A percentile compares a stretch with the other conserved stretches of the same genome.
phyloP scores from a whole-genome alignment of 305 asterid species.

The Solanum hybrid region DNA sequence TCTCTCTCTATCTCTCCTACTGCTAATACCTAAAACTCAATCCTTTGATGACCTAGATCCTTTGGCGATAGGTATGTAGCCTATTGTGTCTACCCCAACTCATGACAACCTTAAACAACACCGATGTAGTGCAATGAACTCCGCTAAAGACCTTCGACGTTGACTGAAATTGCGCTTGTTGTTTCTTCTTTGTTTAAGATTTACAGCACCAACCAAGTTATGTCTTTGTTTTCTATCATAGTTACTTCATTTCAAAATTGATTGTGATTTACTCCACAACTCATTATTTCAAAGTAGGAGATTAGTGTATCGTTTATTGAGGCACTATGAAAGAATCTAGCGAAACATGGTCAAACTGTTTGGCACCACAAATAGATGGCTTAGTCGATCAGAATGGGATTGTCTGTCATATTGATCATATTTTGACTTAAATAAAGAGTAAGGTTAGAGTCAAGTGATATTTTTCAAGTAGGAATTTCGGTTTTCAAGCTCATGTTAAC shows the following conservation, averaged over 20 bases:
- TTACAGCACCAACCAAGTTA: not conserved
- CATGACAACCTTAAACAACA: not conserved
- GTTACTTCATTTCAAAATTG: not conserved
- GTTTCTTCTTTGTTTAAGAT: not conserved
- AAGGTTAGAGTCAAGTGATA: not conserved
- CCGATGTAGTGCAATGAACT: not conserved
- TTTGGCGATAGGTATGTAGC: not conserved
- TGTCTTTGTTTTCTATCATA: not conserved
- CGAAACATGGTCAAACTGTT: not conserved
- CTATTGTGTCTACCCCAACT: not conserved
- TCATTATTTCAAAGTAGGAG: not conserved
- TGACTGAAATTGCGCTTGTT: too few species aligned
- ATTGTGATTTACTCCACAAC: not conserved
- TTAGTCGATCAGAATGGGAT: not conserved
- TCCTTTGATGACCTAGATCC: not conserved
- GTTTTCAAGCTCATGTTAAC: not conserved
- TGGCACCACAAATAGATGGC: not conserved
- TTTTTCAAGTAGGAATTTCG: not conserved
- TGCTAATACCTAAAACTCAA: not conserved
- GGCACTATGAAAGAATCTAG: not conserved
- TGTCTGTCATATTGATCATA: not conserved
- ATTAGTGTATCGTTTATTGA: not conserved
- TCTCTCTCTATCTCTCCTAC: not conserved
- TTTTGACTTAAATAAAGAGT: too few species aligned
- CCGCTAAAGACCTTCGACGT: not conserved